phyloP scores from a whole-genome alignment of 2,329 filamentous ascomycete genomes.

The Calonectria ilicicola region DNA sequence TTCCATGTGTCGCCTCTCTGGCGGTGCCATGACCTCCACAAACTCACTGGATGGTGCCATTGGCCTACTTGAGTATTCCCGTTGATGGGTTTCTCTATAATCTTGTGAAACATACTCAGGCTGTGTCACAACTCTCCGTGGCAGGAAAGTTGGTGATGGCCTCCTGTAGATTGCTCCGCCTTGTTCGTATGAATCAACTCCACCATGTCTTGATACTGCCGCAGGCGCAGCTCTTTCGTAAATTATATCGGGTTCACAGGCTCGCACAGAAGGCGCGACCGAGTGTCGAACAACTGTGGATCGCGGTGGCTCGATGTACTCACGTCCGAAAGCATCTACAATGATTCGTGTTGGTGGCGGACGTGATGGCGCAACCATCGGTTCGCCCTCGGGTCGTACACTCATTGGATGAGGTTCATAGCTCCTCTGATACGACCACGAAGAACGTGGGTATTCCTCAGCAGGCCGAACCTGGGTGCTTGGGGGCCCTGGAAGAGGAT shows the following conservation, averaged over 20 bases:
- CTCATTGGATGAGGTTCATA: constrained; percentile 58
- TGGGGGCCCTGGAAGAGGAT: constrained; percentile 18
- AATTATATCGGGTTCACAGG: constrained; percentile 66
- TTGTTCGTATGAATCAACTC: constrained; percentile 61
- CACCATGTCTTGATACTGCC: constrained; percentile 63
- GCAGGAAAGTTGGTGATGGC: constrained; percentile 63
- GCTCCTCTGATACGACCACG: constrained; percentile 58
- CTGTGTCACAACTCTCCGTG: constrained; percentile 71
- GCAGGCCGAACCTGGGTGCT: constrained; percentile 56
- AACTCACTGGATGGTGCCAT: constrained; percentile 58
- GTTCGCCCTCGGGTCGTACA: constrained; percentile 61
- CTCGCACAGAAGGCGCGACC: constrained; percentile 59
- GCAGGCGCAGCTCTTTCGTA: constrained; percentile 74
- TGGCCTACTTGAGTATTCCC: constrained; percentile 69
- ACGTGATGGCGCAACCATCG: constrained; percentile 63
- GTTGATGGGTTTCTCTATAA: constrained; percentile 66
- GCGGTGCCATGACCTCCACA: constrained; percentile 58
- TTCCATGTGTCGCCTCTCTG: constrained; percentile 56
- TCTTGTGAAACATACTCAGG: constrained; percentile 67
- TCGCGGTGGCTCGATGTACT: constrained; percentile 73
- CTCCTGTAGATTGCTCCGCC: constrained; percentile 62
- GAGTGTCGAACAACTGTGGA: constrained; percentile 61
- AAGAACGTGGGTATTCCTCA: constrained; percentile 54
- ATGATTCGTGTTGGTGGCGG: constrained; percentile 76
- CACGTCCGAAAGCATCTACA: constrained; percentile 84